These are phyloP conservation scores for Sequoiadendron giganteum DNA, from an alignment of 75 land plant species.

Conservation along the genomic window DNA sequence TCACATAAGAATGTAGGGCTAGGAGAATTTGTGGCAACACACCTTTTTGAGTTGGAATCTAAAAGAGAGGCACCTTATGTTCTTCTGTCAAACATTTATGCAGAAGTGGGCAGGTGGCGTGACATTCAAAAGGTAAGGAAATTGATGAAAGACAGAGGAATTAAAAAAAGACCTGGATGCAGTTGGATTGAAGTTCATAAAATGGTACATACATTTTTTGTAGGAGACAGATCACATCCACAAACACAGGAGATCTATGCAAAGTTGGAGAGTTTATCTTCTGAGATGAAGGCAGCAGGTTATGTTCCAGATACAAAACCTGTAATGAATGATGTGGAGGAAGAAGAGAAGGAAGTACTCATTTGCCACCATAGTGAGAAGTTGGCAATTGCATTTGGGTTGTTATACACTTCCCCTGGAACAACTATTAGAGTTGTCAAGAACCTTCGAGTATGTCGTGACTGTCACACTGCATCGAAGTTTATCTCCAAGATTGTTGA, in stretches of 20 bases:
- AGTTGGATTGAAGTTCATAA: conserved; percentile 30
- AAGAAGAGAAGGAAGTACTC: conserved; percentile 23
- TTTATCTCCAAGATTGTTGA: conserved; percentile 16
- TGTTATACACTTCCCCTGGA: conserved; percentile 14
- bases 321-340: conserved; percentile 19
- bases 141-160: conserved; percentile 17
- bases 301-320: conserved; percentile 16
- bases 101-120: conserved; percentile 21
- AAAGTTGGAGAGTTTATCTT: conserved; percentile 23
- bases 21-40: conserved; percentile 15
- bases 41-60: conserved; percentile 19
- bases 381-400: conserved; percentile 31
- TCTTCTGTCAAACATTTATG: conserved; percentile 35
- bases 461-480: conserved; percentile 16
- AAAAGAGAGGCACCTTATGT: conserved; percentile 27
- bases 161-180: conserved; percentile 26
- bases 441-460: conserved; percentile 18
- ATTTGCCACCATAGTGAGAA: conserved; percentile 33
- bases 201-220: conserved; percentile 26
- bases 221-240: conserved; percentile 29
- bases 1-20: conserved; percentile 22
- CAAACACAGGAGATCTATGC: conserved; percentile 18
- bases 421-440: conserved; percentile 21
- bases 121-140: conserved; percentile 24
- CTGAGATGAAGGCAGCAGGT: conserved; percentile 17